Evolutionary conservation across 169 alveolate genomes (phyloP), one percentile per base, ranked within the genome.

Genomic region (Eimeria sp.): DNA sequence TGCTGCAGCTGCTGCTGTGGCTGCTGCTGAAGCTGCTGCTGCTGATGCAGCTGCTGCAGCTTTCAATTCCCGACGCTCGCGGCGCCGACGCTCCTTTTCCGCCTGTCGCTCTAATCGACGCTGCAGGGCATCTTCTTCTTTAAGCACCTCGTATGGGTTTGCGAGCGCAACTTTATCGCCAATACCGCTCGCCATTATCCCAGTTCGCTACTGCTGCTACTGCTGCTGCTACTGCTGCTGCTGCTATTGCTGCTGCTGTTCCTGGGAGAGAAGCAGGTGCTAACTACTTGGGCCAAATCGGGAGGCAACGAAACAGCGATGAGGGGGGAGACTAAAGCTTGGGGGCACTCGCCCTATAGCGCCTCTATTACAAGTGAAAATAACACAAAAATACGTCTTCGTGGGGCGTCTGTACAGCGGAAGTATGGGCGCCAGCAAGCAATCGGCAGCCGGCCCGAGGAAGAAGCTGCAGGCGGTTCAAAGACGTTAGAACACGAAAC

Each of bases 171-270:
- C 91, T 49, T 85, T 85, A 56, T 62, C 91, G 18, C 91, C 91
- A 33, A 62, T 62, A 78, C 91, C 91, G 91, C 91, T 85, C 91
- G 91, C 91, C 91, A 85, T 85, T 56, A 49, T 85, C 80, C 80
- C 54, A 27, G 6, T 37, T 49, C 37, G n/a, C 58, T 60, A 40
- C 43, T 85, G 91, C 85, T 76, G 85, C 40, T 43, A 4, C 49
- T 40, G 30, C 58, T 40, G 85, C 18, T 76, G 85, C 85, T 76
- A 74, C 56, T 82, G 74, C 54, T 71, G 25, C 27, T 71, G 46
- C 37, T 77, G 62, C 87, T 77, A 40, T 66, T 77, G 66, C 23
- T 74, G 85, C 58, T 74, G 85, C 20, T 77, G 87, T 20, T 77
- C 46, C 46, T 43, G 66, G 3, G 43, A 52, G 43, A 52, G 43